These are phyloP conservation scores for Pyricularia sp. DNA, from an alignment of 2,329 filamentous ascomycete species.

Conservation along the genomic window DNA sequence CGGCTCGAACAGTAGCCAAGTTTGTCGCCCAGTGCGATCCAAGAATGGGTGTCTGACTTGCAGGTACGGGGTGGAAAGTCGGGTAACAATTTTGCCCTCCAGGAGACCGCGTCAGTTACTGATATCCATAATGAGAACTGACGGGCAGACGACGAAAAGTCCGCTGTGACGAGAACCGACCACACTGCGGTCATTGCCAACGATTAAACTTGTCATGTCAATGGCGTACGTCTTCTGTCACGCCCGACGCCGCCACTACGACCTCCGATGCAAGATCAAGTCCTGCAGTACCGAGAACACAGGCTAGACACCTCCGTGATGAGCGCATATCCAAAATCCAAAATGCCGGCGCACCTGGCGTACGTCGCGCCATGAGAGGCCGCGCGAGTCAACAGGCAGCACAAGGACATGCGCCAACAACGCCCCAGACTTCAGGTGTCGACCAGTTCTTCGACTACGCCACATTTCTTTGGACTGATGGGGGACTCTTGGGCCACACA, in stretches of 20 bases:
- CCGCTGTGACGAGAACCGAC: slow-evolving; percentile 43
- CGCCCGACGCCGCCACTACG: neutral
- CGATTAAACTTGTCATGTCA: slow-evolving; percentile 42
- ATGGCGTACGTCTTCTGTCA: slow-evolving; percentile 27
- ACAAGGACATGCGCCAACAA: neutral
- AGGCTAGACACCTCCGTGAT: neutral
- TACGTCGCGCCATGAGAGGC: neutral
- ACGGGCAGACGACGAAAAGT: slow-evolving; percentile 39
- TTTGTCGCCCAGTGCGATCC: slow-evolving; percentile 13
- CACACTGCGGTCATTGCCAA: slow-evolving; percentile 42
- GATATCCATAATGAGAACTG: slow-evolving; percentile 1
- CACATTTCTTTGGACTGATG: slow-evolving; percentile 37
- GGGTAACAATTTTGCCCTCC: slow-evolving; percentile 3
- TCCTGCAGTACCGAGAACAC: neutral
- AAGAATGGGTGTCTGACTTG: slow-evolving; percentile 37
- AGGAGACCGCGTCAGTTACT: slow-evolving; percentile 6
- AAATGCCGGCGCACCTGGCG: too few relatives aligned
- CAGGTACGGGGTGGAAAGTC: slow-evolving; percentile 22
- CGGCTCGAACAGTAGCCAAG: neutral
- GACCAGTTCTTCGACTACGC: slow-evolving; percentile 37
- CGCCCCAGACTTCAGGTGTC: slow-evolving; percentile 13
- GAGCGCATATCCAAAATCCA: neutral
- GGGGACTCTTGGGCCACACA: slow-evolving; percentile 24
- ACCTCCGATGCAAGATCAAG: neutral
- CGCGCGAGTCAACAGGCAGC: neutral